Evolutionary conservation across 371 early-diverging fungal species (phyloP).

Genomic region (Rhizopus arrhizus): DNA sequence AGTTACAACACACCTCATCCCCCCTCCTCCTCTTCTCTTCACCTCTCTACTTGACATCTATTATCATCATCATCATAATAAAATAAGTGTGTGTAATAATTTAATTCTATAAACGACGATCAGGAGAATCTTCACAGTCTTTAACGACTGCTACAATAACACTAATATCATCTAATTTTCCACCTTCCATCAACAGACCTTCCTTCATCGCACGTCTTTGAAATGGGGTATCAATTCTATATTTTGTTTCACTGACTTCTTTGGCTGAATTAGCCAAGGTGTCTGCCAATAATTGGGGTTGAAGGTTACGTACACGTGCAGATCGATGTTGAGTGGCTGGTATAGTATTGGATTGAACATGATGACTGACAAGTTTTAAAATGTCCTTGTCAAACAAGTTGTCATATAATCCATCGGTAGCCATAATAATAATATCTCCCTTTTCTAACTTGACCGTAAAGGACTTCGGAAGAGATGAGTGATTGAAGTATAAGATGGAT

Average conservation of each 20-base stretch:
- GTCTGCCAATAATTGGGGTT: slow-evolving; percentile 78
- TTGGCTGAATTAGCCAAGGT: slow-evolving; percentile 78
- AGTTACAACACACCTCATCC: neutral
- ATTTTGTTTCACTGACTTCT: slow-evolving; percentile 78
- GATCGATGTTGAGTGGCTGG: slow-evolving; percentile 50
- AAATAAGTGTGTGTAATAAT: neutral
- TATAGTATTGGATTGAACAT: slow-evolving; percentile 33
- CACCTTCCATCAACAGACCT: slow-evolving; percentile 75
- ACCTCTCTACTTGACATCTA: too few species aligned
- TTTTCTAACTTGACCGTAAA: slow-evolving; percentile 79
- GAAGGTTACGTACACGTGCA: slow-evolving; percentile 41
- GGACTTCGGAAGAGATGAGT: slow-evolving; percentile 11
- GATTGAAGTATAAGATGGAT: slow-evolving; percentile 23
- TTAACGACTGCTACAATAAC: slow-evolving; percentile 76
- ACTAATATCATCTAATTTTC: slow-evolving; percentile 85
- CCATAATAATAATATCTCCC: slow-evolving; percentile 79
- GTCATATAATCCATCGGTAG: slow-evolving; percentile 81
- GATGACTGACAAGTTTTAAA: slow-evolving; percentile 32
- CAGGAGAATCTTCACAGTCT: slow-evolving; percentile 63
- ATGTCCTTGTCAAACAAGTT: slow-evolving; percentile 84
- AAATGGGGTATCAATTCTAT: slow-evolving; percentile 81
- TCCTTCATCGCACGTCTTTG: slow-evolving; percentile 79
- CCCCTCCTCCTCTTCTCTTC: too few species aligned
- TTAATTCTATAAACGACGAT: slow-evolving; percentile 22
- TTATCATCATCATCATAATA: too few species aligned